Conservation (phyloP, 2,329 filamentous ascomycete genomes). For the Talaromyces albobiverticillius region DNA sequence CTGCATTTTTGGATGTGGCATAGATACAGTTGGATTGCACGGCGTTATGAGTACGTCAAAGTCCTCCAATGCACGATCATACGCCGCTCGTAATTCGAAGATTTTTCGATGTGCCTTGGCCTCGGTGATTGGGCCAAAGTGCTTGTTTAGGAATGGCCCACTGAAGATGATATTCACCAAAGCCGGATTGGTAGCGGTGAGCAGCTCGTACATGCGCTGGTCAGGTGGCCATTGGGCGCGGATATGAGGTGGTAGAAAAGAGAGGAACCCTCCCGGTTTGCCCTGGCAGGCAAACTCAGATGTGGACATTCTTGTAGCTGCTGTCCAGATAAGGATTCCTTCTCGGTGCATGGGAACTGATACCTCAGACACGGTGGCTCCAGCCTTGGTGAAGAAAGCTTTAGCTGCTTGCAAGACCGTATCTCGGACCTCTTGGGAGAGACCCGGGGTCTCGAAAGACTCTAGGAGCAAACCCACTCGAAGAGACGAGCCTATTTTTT, state of each 20-base stretch:
- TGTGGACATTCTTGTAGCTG: conserved; percentile 33
- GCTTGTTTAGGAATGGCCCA: conserved; percentile 28
- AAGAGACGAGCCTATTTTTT: conserved; percentile 36
- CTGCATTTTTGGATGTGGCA: conserved; percentile 35
- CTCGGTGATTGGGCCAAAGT: conserved; percentile 28
- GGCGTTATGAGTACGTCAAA: conserved; percentile 52
- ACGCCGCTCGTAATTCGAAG: conserved; percentile 47
- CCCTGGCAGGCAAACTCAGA: conserved; percentile 28
- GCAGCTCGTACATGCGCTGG: conserved; percentile 44
- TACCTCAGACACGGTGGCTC: conserved; percentile 45
- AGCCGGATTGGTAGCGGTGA: conserved; percentile 45
- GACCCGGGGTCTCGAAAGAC: conserved; percentile 36
- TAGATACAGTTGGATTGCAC: conserved; percentile 45
- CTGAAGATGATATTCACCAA: conserved; percentile 46
- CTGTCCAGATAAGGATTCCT: conserved; percentile 49
- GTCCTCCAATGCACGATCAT: conserved; percentile 43
- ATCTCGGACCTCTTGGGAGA: conserved; percentile 37
- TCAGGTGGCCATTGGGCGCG: conserved; percentile 32
- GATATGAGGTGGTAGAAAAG: conserved; percentile 30
- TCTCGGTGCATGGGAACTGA: conserved; percentile 47
- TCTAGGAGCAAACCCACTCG: conserved; percentile 49
- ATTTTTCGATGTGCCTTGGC: conserved; percentile 49
- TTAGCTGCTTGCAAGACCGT: conserved; percentile 35
- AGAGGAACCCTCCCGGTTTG: conserved; percentile 30
- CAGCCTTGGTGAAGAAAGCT: conserved; percentile 37